Conservation (phyloP, 2,329 filamentous ascomycete genomes). For the Leptographium wingfieldii region DNA sequence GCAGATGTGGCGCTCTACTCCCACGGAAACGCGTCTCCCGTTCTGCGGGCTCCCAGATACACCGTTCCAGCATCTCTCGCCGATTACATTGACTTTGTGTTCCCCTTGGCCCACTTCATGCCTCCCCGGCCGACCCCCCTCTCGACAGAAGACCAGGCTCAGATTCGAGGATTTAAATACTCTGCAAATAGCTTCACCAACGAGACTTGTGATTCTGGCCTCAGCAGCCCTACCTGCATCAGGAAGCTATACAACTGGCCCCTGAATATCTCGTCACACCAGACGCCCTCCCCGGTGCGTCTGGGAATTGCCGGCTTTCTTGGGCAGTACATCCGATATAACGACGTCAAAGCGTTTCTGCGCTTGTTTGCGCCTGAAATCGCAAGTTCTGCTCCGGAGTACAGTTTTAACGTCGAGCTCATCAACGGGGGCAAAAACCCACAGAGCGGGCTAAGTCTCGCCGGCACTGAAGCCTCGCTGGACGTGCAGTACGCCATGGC, state of each 20-base stretch:
- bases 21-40: slow-evolving; percentile 21
- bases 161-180: background rate
- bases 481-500: slow-evolving; percentile 37
- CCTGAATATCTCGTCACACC: background rate
- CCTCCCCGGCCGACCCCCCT: slow-evolving; percentile 16
- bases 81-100: slow-evolving; percentile 30
- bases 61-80: slow-evolving; percentile 27
- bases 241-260: slow-evolving; percentile 32
- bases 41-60: slow-evolving; percentile 33
- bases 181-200: background rate
- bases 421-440: slow-evolving; percentile 26
- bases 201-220: background rate
- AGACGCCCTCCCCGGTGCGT: slow-evolving; percentile 20
- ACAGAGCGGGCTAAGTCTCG: background rate
- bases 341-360: slow-evolving; percentile 26
- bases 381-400: slow-evolving; percentile 9
- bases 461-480: slow-evolving; percentile 30
- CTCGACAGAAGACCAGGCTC: background rate
- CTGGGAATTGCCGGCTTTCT: slow-evolving; percentile 38
- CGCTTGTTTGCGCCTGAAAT: slow-evolving; percentile 4
- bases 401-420: slow-evolving; percentile 22
- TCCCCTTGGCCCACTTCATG: slow-evolving; percentile 38
- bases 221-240: slow-evolving; percentile 26
- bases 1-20: slow-evolving; percentile 28
- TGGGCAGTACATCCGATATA: slow-evolving; percentile 31